These are phyloP conservation scores for Oemleria cerasiformis DNA, from an alignment of 306 rosid genomes.

Conservation along the genomic window DNA sequence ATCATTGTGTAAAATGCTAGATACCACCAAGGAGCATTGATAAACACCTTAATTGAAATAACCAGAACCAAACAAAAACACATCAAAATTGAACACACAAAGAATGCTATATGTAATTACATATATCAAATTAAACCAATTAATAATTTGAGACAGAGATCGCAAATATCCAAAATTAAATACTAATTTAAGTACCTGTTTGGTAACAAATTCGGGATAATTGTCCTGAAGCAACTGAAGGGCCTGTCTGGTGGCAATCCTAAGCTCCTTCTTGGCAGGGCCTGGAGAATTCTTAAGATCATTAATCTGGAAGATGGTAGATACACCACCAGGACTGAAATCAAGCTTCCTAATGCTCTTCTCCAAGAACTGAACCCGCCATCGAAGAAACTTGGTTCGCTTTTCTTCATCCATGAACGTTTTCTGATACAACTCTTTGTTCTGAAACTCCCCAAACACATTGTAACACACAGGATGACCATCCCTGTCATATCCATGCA, in stretches of 20 bases:
- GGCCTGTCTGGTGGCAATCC: constrained; percentile 81
- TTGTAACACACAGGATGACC: constrained; percentile 85
- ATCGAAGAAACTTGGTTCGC: constrained; percentile 59
- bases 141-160: neutral
- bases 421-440: constrained; percentile 67
- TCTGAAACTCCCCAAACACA: constrained; percentile 90
- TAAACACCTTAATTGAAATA: constrained; percentile 38
- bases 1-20: constrained; percentile 51
- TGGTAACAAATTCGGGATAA: constrained; percentile 90
- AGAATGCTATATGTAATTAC: too few relatives aligned
- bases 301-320: constrained; percentile 74
- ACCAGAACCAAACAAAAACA: neutral
- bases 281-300: constrained; percentile 86
- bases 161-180: neutral
- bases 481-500: constrained; percentile 68
- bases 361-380: constrained; percentile 85
- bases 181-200: constrained; percentile 52
- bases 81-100: neutral
- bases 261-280: constrained; percentile 68
- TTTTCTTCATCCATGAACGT: constrained; percentile 56
- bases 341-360: constrained; percentile 80
- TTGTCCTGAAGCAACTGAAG: constrained; percentile 88
- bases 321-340: constrained; percentile 59
- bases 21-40: constrained; percentile 70
- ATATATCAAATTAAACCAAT: constrained; percentile 10